Evolutionary conservation across 2,329 filamentous ascomycete species (phyloP).

Genomic region (Ceratocystis eucalypticola): DNA sequence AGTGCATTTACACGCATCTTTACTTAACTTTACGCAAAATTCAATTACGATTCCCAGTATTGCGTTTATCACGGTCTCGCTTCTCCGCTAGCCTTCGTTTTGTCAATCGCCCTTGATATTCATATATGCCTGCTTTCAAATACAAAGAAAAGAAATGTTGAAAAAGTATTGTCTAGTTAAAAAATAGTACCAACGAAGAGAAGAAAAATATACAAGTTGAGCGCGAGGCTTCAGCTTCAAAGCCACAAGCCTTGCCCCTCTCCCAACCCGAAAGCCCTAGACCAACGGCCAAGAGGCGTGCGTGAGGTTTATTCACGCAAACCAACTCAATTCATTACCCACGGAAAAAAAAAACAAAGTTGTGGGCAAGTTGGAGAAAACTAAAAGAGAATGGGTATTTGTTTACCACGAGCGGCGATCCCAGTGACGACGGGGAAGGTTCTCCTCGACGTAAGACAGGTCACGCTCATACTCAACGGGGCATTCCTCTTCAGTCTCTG

Average conservation of each 20-base stretch:
- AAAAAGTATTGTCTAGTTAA: conserved; percentile 9
- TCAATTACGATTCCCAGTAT: neutral
- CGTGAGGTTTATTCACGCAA: neutral
- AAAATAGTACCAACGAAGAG: conserved; percentile 8
- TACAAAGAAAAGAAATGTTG: conserved; percentile 7
- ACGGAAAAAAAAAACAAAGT: neutral
- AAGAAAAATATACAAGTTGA: conserved; percentile 9
- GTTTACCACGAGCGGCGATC: conserved; percentile 18
- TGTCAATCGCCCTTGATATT: conserved; percentile 9
- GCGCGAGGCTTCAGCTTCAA: neutral
- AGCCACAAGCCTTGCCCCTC: neutral
- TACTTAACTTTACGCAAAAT: neutral
- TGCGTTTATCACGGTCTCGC: neutral
- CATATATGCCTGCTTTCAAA: neutral
- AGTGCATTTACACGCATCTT: neutral
- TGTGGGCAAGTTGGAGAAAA: neutral
- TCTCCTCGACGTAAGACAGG: conserved; percentile 10
- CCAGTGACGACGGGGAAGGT: conserved; percentile 13
- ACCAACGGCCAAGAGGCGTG: neutral
- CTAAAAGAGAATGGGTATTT: neutral
- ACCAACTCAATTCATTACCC: neutral
- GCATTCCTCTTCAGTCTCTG: conserved; percentile 4
- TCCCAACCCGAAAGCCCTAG: neutral
- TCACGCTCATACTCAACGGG: conserved; percentile 14
- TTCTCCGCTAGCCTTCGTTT: neutral